phyloP scores from a whole-genome alignment of 352 stramenopile genomes.

The Phytophthora boehmeriae region DNA sequence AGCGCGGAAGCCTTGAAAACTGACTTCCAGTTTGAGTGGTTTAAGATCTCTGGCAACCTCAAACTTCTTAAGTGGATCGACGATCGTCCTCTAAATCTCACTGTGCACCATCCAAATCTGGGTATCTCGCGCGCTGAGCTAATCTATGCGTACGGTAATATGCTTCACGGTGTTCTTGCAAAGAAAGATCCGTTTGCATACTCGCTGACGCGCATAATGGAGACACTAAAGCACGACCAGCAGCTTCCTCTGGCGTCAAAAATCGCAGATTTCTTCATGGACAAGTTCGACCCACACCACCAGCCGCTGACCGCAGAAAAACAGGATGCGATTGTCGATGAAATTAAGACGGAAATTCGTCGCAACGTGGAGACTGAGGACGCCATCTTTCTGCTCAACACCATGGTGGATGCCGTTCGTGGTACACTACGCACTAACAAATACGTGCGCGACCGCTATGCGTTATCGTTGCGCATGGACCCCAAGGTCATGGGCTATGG shows the following conservation, averaged over 20 bases:
- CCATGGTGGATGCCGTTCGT: slow-evolving; percentile 76
- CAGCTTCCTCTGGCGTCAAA: slow-evolving; percentile 89
- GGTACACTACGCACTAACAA: slow-evolving; percentile 86
- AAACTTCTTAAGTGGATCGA: slow-evolving; percentile 91
- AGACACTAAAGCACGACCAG: slow-evolving; percentile 91
- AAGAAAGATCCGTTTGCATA: slow-evolving; percentile 95
- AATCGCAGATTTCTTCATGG: slow-evolving; percentile 96
- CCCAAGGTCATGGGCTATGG: slow-evolving; percentile 82
- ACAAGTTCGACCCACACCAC: slow-evolving; percentile 76
- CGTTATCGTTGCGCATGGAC: slow-evolving; percentile 80
- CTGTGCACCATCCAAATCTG: slow-evolving; percentile 88
- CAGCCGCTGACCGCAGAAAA: slow-evolving; percentile 45
- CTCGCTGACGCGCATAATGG: slow-evolving; percentile 94
- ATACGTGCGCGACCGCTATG: slow-evolving; percentile 83
- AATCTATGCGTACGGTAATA: slow-evolving; percentile 95
- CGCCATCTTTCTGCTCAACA: slow-evolving; percentile 77
- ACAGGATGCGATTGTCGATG: slow-evolving; percentile 48
- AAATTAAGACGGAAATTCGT: slow-evolving; percentile 77
- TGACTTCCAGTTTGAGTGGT: slow-evolving; percentile 74
- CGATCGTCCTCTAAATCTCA: slow-evolving; percentile 77
- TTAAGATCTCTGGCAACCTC: slow-evolving; percentile 87
- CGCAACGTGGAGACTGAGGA: slow-evolving; percentile 78
- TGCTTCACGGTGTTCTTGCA: slow-evolving; percentile 94
- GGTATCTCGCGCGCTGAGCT: slow-evolving; percentile 93
- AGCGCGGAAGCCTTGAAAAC: slow-evolving; percentile 54